Evolutionary conservation across 371 early-diverging fungal species (phyloP).

Genomic region (Mucor circinelloides): DNA sequence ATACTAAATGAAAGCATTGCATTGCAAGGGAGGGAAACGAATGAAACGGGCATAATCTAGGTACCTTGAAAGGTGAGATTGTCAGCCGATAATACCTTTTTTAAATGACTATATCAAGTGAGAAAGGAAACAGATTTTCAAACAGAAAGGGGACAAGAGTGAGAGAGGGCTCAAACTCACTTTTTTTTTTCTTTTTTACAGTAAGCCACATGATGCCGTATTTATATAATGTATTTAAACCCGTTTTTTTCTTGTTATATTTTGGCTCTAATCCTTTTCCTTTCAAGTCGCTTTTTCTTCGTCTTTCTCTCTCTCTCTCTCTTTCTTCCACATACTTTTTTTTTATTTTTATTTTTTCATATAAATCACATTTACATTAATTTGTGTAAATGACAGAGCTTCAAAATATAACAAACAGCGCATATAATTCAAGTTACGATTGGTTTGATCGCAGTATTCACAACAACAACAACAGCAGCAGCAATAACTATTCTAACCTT

Average conservation of each 20-base stretch:
- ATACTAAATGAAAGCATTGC: too few species aligned
- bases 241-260: constrained; percentile 10
- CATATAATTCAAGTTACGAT: constrained; percentile 13
- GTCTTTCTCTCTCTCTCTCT: neutral
- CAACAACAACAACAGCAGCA: constrained; percentile 8
- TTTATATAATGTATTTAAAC: constrained; percentile 12
- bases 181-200: constrained; percentile 3
- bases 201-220: constrained; percentile 2
- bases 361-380: neutral
- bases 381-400: constrained; percentile 22
- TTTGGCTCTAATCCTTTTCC: constrained; percentile 1
- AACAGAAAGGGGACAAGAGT: constrained; percentile 18
- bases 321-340: neutral
- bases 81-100: constrained; percentile 17
- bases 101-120: neutral
- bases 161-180: neutral
- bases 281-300: constrained; percentile 5
- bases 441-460: constrained; percentile 18
- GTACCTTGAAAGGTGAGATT: neutral
- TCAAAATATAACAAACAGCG: constrained; percentile 20
- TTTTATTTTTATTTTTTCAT: neutral
- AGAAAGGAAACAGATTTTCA: constrained; percentile 15
- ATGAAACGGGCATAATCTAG: neutral
- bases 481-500: neutral
- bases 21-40: neutral